Evolutionary conservation across 139 green algal species (phyloP).

Genomic region (Chara braunii): DNA sequence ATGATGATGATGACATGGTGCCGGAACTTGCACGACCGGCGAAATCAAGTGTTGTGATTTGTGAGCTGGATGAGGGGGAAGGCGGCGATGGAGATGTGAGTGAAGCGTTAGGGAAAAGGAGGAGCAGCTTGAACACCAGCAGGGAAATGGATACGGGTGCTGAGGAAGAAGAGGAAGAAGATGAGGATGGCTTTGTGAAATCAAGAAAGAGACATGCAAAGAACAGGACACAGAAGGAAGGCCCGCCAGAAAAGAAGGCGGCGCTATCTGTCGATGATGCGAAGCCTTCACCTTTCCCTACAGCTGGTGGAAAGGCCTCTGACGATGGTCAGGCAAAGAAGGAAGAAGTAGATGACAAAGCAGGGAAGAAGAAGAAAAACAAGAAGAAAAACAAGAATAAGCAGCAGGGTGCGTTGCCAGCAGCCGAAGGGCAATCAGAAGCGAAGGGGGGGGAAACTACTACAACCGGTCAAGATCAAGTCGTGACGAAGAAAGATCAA

Average conservation of each 20-base stretch:
- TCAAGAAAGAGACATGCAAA: conserved; percentile 1
- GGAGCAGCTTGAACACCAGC: too few relatives aligned
- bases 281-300: too few relatives aligned
- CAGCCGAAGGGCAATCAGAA: not conserved
- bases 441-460: too few relatives aligned
- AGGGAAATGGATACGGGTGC: not conserved
- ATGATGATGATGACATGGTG: not conserved
- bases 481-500: too few relatives aligned
- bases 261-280: not conserved
- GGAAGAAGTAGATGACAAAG: not conserved
- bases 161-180: not conserved
- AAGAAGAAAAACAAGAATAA: conserved; percentile 7
- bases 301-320: not conserved
- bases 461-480: too few relatives aligned
- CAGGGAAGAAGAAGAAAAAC: not conserved
- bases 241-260: not conserved
- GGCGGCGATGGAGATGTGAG: not conserved
- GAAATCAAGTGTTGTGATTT: too few relatives aligned
- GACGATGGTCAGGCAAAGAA: not conserved
- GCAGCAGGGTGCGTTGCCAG: not conserved
- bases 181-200: conserved; percentile 7
- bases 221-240: not conserved
- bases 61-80: not conserved
- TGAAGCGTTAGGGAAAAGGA: not conserved
- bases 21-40: not conserved